Evolutionary conservation across 2,329 filamentous ascomycete species (phyloP).

Genomic region (Ophiosphaerella herpotricha): DNA sequence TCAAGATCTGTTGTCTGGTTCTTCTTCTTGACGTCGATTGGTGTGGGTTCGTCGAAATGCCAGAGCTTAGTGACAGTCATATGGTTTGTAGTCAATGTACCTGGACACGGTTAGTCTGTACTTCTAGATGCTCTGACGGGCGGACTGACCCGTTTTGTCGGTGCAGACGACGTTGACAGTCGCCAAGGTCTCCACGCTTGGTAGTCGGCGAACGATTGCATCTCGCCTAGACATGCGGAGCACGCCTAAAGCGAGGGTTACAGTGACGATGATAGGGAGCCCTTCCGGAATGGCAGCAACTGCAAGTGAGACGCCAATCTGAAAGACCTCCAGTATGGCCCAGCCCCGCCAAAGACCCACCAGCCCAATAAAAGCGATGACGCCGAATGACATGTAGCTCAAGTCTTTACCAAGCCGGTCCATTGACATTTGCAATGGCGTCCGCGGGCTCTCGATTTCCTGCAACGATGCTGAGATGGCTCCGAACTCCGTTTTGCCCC

Average conservation of each 20-base stretch:
- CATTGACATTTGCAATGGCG: conserved; percentile 94
- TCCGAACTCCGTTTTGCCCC: conserved; percentile 91
- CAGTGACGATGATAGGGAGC: conserved; percentile 95
- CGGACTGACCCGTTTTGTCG: conserved; percentile 79
- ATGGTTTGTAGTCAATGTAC: conserved; percentile 94
- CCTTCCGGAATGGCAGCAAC: conserved; percentile 97
- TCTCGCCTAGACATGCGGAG: conserved; percentile 94
- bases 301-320: conserved; percentile 93
- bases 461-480: conserved; percentile 93
- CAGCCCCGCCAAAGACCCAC: conserved; percentile 91
- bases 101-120: conserved; percentile 44
- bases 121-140: background rate
- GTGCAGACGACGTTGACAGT: conserved; percentile 99
- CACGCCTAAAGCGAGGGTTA: conserved; percentile 91
- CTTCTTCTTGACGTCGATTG: conserved; percentile 62
- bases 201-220: conserved; percentile 92
- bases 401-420: conserved; percentile 94
- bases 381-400: conserved; percentile 93
- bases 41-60: conserved; percentile 74
- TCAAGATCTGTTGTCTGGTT: conserved; percentile 63
- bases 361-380: conserved; percentile 91
- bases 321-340: conserved; percentile 89
- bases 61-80: conserved; percentile 98
- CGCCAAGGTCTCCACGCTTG: conserved; percentile 94
- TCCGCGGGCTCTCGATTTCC: conserved; percentile 92